phyloP scores from a whole-genome alignment of 306 rosid genomes.

The Mimosa bimucronata region DNA sequence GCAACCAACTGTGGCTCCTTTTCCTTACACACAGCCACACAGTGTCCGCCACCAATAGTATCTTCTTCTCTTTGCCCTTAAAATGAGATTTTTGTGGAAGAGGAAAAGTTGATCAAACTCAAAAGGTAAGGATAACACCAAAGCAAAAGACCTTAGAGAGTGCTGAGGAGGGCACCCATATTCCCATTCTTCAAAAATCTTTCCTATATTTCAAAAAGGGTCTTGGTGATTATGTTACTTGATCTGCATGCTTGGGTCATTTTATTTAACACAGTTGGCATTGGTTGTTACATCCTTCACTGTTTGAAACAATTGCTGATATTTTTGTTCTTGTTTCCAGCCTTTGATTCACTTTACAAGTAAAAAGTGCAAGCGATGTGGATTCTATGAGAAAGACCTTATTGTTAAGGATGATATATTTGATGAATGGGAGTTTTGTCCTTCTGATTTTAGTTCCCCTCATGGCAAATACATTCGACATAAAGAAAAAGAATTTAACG shows the following conservation, averaged over 20 bases:
- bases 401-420: slow-evolving; percentile 63
- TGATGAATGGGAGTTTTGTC: slow-evolving; percentile 96
- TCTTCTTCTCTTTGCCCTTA: not conserved
- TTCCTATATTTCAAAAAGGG: not conserved
- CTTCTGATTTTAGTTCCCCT: slow-evolving; percentile 69
- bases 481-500: slow-evolving; percentile 73
- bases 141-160: not conserved
- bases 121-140: not conserved
- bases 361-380: slow-evolving; percentile 89
- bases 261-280: slow-evolving; percentile 16
- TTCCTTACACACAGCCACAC: not conserved
- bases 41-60: not conserved
- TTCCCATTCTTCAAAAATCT: not conserved
- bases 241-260: slow-evolving; percentile 17
- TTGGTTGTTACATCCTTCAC: slow-evolving; percentile 24
- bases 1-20: not conserved
- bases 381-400: slow-evolving; percentile 78
- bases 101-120: not conserved
- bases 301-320: slow-evolving; percentile 35
- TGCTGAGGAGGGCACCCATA: not conserved
- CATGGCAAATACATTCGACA: slow-evolving; percentile 56
- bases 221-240: slow-evolving; percentile 5
- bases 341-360: slow-evolving; percentile 68
- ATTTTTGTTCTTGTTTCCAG: slow-evolving; percentile 59
- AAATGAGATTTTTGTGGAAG: not conserved